Conservation (phyloP, 768 basidiomycete genomes). For the Naganishia vishniacii region DNA sequence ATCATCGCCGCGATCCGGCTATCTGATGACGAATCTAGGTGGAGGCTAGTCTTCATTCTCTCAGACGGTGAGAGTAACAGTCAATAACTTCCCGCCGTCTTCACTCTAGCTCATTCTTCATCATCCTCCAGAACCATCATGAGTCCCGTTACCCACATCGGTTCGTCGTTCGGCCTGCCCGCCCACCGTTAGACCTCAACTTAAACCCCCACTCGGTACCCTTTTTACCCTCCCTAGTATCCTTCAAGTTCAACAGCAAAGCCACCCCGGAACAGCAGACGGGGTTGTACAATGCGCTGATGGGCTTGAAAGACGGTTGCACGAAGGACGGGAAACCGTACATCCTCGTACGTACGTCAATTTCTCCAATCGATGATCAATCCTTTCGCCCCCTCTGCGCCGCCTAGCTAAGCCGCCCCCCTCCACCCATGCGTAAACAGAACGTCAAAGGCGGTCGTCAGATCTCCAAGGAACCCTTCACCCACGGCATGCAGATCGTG, state of each 20-base stretch:
- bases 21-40: no score
- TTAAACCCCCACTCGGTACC: neutral
- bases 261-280: neutral
- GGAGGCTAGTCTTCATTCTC: no score
- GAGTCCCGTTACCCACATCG: conserved; percentile 18
- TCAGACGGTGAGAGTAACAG: no score
- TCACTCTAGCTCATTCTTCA: no score
- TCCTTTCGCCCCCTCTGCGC: neutral
- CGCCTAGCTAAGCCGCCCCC: neutral
- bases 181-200: neutral
- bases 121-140: conserved; percentile 1
- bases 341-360: conserved; percentile 24
- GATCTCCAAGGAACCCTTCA: conserved; percentile 7
- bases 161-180: neutral
- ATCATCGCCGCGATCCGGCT: no score
- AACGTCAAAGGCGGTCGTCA: conserved; percentile 23
- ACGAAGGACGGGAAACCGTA: conserved; percentile 24
- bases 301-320: conserved; percentile 8
- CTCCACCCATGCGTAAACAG: neutral
- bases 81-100: no score
- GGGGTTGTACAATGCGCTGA: conserved; percentile 12
- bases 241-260: conserved; percentile 12
- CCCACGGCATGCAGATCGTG: conserved; percentile 6
- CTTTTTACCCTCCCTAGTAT: conserved; percentile 1
- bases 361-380: no score